phyloP scores from a whole-genome alignment of 108 stramenopile genomes.

The Mayamaea pseudoterrestris region DNA sequence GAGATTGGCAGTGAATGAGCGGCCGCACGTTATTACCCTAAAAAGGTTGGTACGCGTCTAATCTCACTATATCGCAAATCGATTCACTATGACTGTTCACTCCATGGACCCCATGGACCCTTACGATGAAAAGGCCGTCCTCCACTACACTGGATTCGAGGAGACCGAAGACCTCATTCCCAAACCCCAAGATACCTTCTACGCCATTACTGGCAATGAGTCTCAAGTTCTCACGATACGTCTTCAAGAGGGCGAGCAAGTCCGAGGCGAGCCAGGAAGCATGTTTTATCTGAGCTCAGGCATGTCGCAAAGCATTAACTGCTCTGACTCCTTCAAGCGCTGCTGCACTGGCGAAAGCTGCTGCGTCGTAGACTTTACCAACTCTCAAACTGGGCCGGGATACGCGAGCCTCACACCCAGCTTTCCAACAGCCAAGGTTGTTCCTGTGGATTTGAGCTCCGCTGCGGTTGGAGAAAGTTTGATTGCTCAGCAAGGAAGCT shows the following conservation, averaged over 20 bases:
- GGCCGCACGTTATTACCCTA: no score
- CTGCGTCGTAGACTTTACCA: constrained; percentile 31
- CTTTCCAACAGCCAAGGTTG: constrained; percentile 38
- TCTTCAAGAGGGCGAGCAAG: constrained; percentile 13
- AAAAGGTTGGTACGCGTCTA: no score
- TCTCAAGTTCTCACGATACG: constrained; percentile 23
- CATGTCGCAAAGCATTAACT: constrained; percentile 11
- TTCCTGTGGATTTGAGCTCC: constrained; percentile 28
- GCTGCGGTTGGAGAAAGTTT: constrained; percentile 16
- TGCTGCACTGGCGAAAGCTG: constrained; percentile 31
- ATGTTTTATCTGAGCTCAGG: constrained; percentile 36
- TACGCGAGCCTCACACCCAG: constrained; percentile 36
- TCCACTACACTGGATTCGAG: constrained; percentile 21
- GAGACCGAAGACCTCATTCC: constrained; percentile 27
- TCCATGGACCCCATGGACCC: no score
- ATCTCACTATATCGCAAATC: no score
- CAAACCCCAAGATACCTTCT: constrained; percentile 8
- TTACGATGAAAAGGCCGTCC: no score
- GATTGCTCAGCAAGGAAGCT: constrained; percentile 29
- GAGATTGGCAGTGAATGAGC: no score
- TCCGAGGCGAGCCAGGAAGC: constrained; percentile 41
- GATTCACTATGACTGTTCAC: no score
- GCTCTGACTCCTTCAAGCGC: constrained; percentile 22
- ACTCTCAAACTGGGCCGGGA: background rate
- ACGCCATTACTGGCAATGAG: constrained; percentile 22